A percentile compares a stretch with the other conserved stretches of the same genome.
phyloP scores from a whole-genome alignment of 345 rosid species.

The Conringia planisiliqua region DNA sequence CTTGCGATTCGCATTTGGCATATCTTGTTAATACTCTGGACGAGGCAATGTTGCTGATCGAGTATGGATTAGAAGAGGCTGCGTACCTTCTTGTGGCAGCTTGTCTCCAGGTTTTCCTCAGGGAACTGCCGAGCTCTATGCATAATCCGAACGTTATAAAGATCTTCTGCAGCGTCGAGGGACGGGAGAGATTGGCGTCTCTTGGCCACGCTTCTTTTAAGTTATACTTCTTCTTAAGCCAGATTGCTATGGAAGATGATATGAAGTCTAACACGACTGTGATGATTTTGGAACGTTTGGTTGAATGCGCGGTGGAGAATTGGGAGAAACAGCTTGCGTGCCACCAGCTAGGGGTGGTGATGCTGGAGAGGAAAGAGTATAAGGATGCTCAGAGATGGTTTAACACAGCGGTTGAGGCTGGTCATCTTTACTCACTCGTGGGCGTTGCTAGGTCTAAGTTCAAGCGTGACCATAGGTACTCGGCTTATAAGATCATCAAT shows the following conservation, averaged over 20 bases:
- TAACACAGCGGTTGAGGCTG: conserved; percentile 60
- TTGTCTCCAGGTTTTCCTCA: conserved; percentile 78
- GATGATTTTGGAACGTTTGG: conserved; percentile 81
- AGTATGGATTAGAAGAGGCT: conserved; percentile 76
- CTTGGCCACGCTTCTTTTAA: conserved; percentile 80
- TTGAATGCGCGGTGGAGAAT: conserved; percentile 56
- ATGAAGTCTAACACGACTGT: conserved; percentile 82
- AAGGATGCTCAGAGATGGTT: conserved; percentile 90
- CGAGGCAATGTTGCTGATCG: conserved; percentile 63
- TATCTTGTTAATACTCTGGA: conserved; percentile 53
- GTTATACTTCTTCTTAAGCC: conserved; percentile 75
- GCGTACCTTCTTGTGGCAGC: conserved; percentile 80
- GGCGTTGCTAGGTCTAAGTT: conserved; percentile 90
- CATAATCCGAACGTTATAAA: conserved; percentile 59
- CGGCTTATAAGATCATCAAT: conserved; percentile 78
- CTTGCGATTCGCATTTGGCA: conserved; percentile 73
- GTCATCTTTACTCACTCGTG: conserved; percentile 65
- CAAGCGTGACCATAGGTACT: conserved; percentile 82
- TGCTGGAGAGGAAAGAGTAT: conserved; percentile 85
- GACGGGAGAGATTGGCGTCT: conserved; percentile 55
- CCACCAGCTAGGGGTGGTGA: conserved; percentile 82
- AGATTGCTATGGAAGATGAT: conserved; percentile 75
- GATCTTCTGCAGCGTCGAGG: conserved; percentile 60
- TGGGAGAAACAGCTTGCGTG: conserved; percentile 89
- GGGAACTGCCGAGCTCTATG: conserved; percentile 72